Conservation (phyloP, 2,329 filamentous ascomycete genomes). For the Colletotrichum aenigma region DNA sequence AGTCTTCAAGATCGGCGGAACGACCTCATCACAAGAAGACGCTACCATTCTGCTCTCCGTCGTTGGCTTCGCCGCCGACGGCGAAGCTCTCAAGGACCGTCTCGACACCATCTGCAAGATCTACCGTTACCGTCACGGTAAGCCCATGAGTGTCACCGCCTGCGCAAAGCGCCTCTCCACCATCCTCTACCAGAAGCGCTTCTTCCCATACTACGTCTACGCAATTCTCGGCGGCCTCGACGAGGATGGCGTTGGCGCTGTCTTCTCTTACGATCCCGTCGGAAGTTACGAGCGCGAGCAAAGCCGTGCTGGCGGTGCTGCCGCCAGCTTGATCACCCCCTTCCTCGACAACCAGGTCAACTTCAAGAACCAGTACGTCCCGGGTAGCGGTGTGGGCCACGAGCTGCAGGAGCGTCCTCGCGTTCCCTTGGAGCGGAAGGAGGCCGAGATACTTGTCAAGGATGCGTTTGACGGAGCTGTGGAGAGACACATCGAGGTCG, state of each 20-base stretch:
- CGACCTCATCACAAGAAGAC: constrained; percentile 82
- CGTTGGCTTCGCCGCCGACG: constrained; percentile 94
- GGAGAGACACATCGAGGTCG: constrained; percentile 98
- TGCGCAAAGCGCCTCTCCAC: constrained; percentile 95
- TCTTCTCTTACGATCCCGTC: constrained; percentile 98
- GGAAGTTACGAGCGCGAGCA: constrained; percentile 98
- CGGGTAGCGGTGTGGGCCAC: constrained; percentile 83
- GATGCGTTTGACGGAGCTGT: constrained; percentile 98
- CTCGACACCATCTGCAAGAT: constrained; percentile 96
- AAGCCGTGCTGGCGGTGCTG: constrained; percentile 91
- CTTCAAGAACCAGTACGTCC: constrained; percentile 97
- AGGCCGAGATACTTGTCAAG: constrained; percentile 87
- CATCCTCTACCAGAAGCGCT: constrained; percentile 95
- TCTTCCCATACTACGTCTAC: constrained; percentile 98
- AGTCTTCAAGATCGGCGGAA: constrained; percentile 95
- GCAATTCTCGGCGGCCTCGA: constrained; percentile 94
- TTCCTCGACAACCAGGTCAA: constrained; percentile 99
- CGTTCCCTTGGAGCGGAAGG: constrained; percentile 71
- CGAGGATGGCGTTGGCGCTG: constrained; percentile 89
- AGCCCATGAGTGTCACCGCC: constrained; percentile 91
- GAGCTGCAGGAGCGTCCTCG: constrained; percentile 74
- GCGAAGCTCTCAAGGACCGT: constrained; percentile 90
- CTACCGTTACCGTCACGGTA: constrained; percentile 98
- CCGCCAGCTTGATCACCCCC: constrained; percentile 95
- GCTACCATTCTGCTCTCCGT: constrained; percentile 90